Base-by-base conservation (phyloP, 257 asterid species). In the Scutellaria barbata region DNA sequence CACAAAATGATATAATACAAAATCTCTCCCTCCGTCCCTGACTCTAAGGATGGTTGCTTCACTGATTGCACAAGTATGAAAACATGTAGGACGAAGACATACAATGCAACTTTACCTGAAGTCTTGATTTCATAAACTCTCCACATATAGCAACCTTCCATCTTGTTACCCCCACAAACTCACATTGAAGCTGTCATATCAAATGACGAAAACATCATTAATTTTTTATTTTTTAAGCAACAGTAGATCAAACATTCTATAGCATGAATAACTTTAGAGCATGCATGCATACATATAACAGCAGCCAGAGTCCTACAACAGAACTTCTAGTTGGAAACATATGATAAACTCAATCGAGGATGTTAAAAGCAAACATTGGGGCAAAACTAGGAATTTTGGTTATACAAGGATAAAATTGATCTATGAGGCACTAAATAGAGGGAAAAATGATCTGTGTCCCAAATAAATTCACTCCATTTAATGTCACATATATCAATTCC, bases 61-160 rank as follows among this genome's bases (percentile, higher is more conserved):
- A 30, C 35, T 52, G 52, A 18, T 12, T 54, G 64, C 54, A 55
- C 59, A 18, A 47, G 59, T 55, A 58, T 58, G 20, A 33, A 35
- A 58, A 58, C 11, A 58, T 22, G 62, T 25, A 58, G 22, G 46
- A n/a, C 8, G 17, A 22, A 12, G 41, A 33, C 25, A 18, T 41
- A 50, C 4, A 68, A 42, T 50, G 74, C 1, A 54, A 43, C 22
- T 40, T 64, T 82, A 94, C 99, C 98, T 78, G 83, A 35, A 89
- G 82, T 81, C 77, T 86, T 62, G 96, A 86, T 81, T 84, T 94
- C 99, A 89, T 85, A 73, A 77, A 91, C 78, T 94, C 98, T 75
- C 99, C 99, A 41, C 99, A 94, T 75, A 94, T 94, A 67, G 99
- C 99, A 75, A 85, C 93, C 83, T 78, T 89, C 99, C 99, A 94